Percentiles rank a stretch among this genome's conserved stretches.
Conservation (phyloP, 306 rosid genomes). For the Lathyrus tuberosus region DNA sequence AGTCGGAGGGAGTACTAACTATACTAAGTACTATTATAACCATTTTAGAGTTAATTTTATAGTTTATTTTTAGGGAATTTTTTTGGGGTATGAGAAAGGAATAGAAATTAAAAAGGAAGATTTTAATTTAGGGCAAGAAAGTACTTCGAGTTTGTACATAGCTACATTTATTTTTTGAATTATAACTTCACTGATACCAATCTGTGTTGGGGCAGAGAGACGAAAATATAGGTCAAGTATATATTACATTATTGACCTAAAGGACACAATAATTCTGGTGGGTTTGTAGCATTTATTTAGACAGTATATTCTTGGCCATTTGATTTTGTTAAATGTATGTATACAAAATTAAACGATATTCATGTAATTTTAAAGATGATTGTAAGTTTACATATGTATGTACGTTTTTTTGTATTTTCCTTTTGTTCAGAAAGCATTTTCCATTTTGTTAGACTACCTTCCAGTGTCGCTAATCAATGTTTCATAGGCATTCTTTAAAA, state of each 20-base stretch:
- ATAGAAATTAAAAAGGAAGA: constrained; percentile 35
- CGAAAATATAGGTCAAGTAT: constrained; percentile 10
- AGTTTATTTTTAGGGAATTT: neutral
- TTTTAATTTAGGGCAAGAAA: constrained; percentile 39
- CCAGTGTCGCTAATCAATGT: too few species aligned
- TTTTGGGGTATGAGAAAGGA: constrained; percentile 27
- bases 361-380: neutral
- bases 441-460: neutral
- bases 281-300: constrained; percentile 21
- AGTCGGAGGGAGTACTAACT: constrained; percentile 35
- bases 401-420: too few species aligned
- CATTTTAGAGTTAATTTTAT: neutral
- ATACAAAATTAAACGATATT: too few species aligned
- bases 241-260: constrained; percentile 7
- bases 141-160: constrained; percentile 31
- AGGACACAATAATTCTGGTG: constrained; percentile 27
- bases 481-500: too few species aligned
- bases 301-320: neutral
- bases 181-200: constrained; percentile 37
- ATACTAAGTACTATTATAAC: neutral
- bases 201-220: constrained; percentile 40
- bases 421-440: too few species aligned
- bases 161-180: constrained; percentile 43
- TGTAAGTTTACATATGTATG: too few species aligned
- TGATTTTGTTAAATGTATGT: neutral